phyloP scores from a whole-genome alignment of 2,329 filamentous ascomycete species.

The Nothophoma quercina region DNA sequence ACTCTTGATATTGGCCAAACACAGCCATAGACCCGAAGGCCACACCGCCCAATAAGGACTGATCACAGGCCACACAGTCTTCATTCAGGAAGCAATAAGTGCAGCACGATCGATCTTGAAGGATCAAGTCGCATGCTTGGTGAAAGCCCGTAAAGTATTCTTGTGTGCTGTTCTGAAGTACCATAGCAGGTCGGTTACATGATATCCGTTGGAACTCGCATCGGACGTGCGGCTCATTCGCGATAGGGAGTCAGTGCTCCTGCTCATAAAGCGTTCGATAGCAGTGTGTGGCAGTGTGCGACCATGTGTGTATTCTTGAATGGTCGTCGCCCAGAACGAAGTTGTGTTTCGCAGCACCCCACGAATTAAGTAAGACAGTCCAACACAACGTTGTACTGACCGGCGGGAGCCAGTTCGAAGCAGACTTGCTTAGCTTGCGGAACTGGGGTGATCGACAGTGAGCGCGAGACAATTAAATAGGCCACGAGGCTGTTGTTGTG shows the following conservation, averaged over 20 bases:
- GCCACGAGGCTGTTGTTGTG: background rate
- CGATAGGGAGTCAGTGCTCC: too few relatives aligned
- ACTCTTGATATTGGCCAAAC: background rate
- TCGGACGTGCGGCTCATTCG: too few relatives aligned
- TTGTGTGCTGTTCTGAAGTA: too few relatives aligned
- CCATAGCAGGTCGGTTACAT: too few relatives aligned
- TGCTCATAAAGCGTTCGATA: background rate
- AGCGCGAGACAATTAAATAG: background rate
- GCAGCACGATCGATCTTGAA: too few relatives aligned
- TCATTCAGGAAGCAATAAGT: too few relatives aligned
- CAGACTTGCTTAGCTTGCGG: background rate
- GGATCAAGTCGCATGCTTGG: too few relatives aligned
- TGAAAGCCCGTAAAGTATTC: too few relatives aligned
- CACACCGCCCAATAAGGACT: too few relatives aligned
- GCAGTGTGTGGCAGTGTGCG: background rate
- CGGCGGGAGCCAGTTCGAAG: background rate
- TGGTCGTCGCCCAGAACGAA: background rate
- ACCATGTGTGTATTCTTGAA: background rate
- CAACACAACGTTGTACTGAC: background rate
- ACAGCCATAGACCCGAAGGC: too few relatives aligned
- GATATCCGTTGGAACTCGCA: too few relatives aligned
- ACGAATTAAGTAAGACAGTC: slow-evolving; percentile 3
- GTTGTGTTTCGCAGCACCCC: slow-evolving; percentile 4
- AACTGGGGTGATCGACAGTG: background rate
- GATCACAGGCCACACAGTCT: too few relatives aligned